Evolutionary conservation across 2,329 filamentous ascomycete genomes (phyloP), one percentile per base, ranked within the genome.

Genomic region (Sarocladiaceae sp.): DNA sequence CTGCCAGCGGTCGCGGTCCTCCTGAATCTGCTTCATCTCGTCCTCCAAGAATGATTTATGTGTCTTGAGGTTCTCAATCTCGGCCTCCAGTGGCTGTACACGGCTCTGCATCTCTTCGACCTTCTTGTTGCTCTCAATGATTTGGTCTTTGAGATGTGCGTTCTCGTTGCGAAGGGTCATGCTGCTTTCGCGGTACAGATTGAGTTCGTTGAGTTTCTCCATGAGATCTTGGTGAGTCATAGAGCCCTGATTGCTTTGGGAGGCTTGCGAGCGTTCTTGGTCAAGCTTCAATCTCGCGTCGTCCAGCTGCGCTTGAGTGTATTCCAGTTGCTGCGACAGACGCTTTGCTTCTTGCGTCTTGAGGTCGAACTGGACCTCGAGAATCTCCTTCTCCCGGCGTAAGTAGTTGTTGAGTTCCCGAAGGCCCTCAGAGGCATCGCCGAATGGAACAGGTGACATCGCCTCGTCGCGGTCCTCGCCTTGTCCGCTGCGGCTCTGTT

Each of bases 291-390:
- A 74, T 26, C 87, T 82, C 6, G 85, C 78, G 53, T 96, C 89
- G 50, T 98, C 93, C 6, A 98, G 80, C 60, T 97, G 88, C 18
- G 80, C 80, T 55, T 93, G 88, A 7, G 83, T 76, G 59, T 95
- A 90, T 42, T 95, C 85, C 19, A 96, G 76, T 58, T 97, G 89
- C 55, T 96, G 88, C 57, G 91, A 87, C 33, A 96, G 67, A 44
- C 93, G 82, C 65, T 94, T 95, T 44, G 81, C 76, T 64, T 98
- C 93, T 55, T 95, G 88, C 1, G 82, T 75, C 55, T 91, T 90
- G 34, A 97, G 73, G 54, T 96, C 90, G 55, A 89, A 86, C 58
- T 97, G 91, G n/a, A 96, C 88, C 55, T 98, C 91, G 7, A 96
- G 77, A 52, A 98, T 97, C 60, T 97, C 93, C 70, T 97, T 98